Percentiles rank a stretch among this genome's conserved stretches.
Conservation (phyloP, 169 alveolate genomes). For the Plasmodium gallinaceum region DNA sequence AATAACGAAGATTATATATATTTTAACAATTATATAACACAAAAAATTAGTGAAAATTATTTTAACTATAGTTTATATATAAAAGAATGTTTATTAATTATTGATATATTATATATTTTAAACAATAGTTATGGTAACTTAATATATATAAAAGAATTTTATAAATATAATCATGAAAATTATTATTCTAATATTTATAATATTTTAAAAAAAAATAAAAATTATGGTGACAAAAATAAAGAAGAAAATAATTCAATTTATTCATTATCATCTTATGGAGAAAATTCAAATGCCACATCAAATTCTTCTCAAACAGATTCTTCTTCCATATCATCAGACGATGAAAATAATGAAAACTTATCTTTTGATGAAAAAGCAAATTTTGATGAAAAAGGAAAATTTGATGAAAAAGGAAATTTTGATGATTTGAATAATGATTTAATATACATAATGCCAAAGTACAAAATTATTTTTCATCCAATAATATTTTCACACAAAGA, state of each 20-base stretch:
- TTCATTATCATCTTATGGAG: conserved; percentile 23
- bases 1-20: conserved; percentile 1
- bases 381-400: conserved; percentile 3
- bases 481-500: conserved; percentile 5
- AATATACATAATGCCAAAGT: conserved; percentile 40
- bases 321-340: neutral
- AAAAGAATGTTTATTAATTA: conserved; percentile 57
- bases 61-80: conserved; percentile 37
- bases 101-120: conserved; percentile 57
- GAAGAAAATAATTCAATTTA: conserved; percentile 20
- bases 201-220: conserved; percentile 7
- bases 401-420: neutral
- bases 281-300: neutral
- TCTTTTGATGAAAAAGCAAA: neutral
- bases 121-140: conserved; percentile 66
- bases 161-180: conserved; percentile 57
- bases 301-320: neutral
- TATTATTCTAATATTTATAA: conserved; percentile 20
- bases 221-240: neutral
- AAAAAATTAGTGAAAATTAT: conserved; percentile 51
- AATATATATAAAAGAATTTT: conserved; percentile 50
- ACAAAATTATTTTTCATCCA: conserved; percentile 53
- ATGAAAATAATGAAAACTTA: neutral
- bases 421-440: conserved; percentile 20
- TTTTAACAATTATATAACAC: conserved; percentile 64